These are phyloP conservation scores for Beauveria sp. DNA, from an alignment of 2,329 filamentous ascomycete species.

Conservation along the genomic window DNA sequence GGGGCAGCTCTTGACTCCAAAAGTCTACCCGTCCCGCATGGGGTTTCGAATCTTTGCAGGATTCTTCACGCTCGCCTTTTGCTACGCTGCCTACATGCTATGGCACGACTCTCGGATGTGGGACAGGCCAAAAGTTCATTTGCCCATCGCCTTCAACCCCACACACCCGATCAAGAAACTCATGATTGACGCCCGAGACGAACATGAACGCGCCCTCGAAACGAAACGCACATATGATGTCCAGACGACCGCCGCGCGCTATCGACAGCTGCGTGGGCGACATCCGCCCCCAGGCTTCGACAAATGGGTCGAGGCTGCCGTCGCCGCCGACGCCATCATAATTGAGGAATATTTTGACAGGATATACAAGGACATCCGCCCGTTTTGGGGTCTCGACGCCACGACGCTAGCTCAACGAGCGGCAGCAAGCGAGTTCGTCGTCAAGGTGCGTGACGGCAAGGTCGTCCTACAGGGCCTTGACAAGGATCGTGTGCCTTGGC, in stretches of 20 bases:
- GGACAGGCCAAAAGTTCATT: slow-evolving; percentile 16
- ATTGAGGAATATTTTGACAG: slow-evolving; percentile 59
- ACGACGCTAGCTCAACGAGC: slow-evolving; percentile 31
- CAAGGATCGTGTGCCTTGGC: slow-evolving; percentile 34
- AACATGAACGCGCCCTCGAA: slow-evolving; percentile 33
- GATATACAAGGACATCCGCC: slow-evolving; percentile 54
- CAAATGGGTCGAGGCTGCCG: slow-evolving; percentile 49
- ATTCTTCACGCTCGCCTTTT: slow-evolving; percentile 17
- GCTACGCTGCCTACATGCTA: slow-evolving; percentile 24
- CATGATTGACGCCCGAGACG: slow-evolving; percentile 37
- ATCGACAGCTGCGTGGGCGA: slow-evolving; percentile 47
- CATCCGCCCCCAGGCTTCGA: slow-evolving; percentile 59
- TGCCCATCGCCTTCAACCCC: slow-evolving; percentile 17
- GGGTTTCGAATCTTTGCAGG: slow-evolving; percentile 23
- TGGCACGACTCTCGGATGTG: slow-evolving; percentile 23
- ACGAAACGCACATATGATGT: slow-evolving; percentile 40
- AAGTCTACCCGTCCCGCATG: slow-evolving; percentile 21
- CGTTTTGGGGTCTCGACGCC: slow-evolving; percentile 50
- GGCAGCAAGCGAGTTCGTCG: slow-evolving; percentile 36
- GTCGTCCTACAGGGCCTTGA: slow-evolving; percentile 33
- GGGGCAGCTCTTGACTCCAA: not conserved
- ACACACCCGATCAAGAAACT: slow-evolving; percentile 45
- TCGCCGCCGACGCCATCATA: slow-evolving; percentile 43
- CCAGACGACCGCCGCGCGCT: slow-evolving; percentile 44
- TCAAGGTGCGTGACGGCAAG: slow-evolving; percentile 39